phyloP scores from a whole-genome alignment of 495 filamentous ascomycete species.

The Hypoxylon crocopeplum region DNA sequence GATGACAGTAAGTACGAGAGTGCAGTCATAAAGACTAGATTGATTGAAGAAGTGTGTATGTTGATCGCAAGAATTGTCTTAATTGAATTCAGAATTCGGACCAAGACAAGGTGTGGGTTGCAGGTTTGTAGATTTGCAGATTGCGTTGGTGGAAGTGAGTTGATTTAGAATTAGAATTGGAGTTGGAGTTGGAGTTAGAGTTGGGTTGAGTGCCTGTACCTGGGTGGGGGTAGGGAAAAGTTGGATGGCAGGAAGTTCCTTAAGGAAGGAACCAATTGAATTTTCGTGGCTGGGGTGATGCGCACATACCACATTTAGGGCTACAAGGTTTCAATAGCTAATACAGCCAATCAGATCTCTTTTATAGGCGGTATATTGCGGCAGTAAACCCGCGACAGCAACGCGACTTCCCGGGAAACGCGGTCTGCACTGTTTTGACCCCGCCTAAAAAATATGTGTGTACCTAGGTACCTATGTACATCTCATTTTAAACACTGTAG shows the following conservation, averaged over 20 bases:
- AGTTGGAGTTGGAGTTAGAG: not conserved
- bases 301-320: slow-evolving; percentile 35
- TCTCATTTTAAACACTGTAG: not conserved
- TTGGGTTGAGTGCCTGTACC: not conserved
- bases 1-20: not conserved
- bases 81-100: no score
- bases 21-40: not conserved
- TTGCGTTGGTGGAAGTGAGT: no score
- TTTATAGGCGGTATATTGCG: slow-evolving; percentile 2
- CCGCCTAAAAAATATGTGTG: slow-evolving; percentile 10
- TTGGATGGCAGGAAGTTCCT: slow-evolving; percentile 2
- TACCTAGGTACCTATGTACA: slow-evolving; percentile 2
- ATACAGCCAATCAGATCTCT: slow-evolving; percentile 8
- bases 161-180: no score
- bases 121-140: no score
- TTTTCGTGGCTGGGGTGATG: slow-evolving; percentile 22
- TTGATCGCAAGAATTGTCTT: not conserved
- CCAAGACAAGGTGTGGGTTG: not conserved
- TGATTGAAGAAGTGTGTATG: not conserved
- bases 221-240: not conserved
- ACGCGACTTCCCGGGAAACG: slow-evolving; percentile 21
- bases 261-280: not conserved
- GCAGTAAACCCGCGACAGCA: slow-evolving; percentile 19
- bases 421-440: slow-evolving; percentile 10
- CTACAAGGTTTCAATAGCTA: slow-evolving; percentile 12